These are phyloP conservation scores for Penicillium frequentans DNA, from an alignment of 2,329 filamentous ascomycete species.

Conservation along the genomic window DNA sequence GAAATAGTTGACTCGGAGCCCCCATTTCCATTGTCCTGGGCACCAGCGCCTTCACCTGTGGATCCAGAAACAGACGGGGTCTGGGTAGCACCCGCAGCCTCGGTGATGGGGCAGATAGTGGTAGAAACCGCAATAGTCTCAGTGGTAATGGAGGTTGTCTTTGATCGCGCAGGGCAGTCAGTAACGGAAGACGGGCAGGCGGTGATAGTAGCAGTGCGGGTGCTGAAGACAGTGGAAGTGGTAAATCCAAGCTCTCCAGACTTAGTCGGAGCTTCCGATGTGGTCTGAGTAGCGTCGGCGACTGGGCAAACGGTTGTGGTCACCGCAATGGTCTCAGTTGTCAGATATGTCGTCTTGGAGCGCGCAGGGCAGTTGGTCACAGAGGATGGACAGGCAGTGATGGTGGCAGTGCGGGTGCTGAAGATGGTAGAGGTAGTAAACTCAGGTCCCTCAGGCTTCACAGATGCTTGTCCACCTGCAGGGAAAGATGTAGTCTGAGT, in stretches of 20 bases:
- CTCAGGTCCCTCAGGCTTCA: neutral
- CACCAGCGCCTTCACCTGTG: neutral
- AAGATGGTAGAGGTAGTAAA: conserved; percentile 26
- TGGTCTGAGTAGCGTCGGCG: neutral
- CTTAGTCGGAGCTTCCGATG: neutral
- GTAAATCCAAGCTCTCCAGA: neutral
- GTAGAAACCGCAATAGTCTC: neutral
- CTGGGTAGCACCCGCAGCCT: neutral
- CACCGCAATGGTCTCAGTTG: conserved; percentile 22
- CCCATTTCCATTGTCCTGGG: neutral
- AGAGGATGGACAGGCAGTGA: conserved; percentile 27
- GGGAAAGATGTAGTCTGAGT: neutral
- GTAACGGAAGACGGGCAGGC: neutral
- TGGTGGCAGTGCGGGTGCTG: conserved; percentile 21
- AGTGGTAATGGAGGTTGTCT: neutral
- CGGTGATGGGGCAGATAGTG: neutral
- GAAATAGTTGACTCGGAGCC: conserved; percentile 16
- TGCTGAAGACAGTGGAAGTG: neutral
- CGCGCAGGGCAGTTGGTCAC: conserved; percentile 28
- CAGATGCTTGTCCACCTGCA: neutral
- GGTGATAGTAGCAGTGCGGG: neutral
- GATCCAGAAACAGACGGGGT: neutral
- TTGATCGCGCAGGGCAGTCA: neutral
- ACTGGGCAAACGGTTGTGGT: conserved; percentile 28
- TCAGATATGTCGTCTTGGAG: conserved; percentile 13